Evolutionary conservation across 2,329 filamentous ascomycete genomes (phyloP).

Genomic region (Aspergillus japonicus): DNA sequence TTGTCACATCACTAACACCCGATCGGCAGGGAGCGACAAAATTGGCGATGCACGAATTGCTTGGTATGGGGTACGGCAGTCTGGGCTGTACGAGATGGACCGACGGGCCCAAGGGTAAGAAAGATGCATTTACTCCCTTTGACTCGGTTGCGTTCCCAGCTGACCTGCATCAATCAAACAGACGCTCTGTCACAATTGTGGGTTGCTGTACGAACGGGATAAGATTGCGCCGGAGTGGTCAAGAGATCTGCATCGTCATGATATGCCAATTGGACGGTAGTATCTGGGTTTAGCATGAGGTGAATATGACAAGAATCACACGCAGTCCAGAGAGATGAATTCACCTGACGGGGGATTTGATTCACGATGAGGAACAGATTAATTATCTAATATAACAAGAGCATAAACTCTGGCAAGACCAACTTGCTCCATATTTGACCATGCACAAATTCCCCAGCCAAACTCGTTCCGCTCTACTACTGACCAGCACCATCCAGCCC

Average conservation of each 20-base stretch:
- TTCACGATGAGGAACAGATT: too few relatives aligned
- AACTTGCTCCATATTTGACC: neutral
- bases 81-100: slow-evolving; percentile 93
- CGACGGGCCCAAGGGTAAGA: slow-evolving; percentile 75
- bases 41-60: slow-evolving; percentile 88
- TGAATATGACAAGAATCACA: too few relatives aligned
- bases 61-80: slow-evolving; percentile 83
- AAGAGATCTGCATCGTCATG: slow-evolving; percentile 62
- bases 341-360: too few relatives aligned
- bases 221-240: slow-evolving; percentile 77
- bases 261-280: slow-evolving; percentile 39
- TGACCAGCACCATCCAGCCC: slow-evolving; percentile 32
- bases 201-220: slow-evolving; percentile 82
- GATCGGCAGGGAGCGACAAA: slow-evolving; percentile 64
- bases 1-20: slow-evolving; percentile 8
- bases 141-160: slow-evolving; percentile 2
- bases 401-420: too few relatives aligned
- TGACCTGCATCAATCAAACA: slow-evolving; percentile 37
- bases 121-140: slow-evolving; percentile 7
- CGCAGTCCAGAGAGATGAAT: too few relatives aligned
- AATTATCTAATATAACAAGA: too few relatives aligned
- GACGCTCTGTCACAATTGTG: slow-evolving; percentile 92
- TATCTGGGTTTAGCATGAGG: neutral
- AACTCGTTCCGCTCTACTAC: neutral
- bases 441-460: neutral